Conservation (phyloP, 176 grass and related monocot genomes). For the Leersia perrieri region DNA sequence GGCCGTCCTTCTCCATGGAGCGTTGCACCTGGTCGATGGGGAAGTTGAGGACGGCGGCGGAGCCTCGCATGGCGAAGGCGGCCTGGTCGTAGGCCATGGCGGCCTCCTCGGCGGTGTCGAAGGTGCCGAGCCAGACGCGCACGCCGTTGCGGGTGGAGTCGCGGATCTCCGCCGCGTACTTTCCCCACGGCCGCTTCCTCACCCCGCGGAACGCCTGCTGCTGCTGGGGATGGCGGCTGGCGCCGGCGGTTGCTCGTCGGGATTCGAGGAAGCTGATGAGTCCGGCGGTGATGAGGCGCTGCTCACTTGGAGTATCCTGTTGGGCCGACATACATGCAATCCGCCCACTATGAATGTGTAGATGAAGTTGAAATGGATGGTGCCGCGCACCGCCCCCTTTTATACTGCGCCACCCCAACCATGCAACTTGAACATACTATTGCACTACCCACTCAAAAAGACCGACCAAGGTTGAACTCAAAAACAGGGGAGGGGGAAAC, state of each 20-base stretch:
- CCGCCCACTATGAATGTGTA: not conserved
- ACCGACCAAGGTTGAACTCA: too few relatives aligned
- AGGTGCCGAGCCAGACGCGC: slow-evolving; percentile 73
- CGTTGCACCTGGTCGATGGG: slow-evolving; percentile 46
- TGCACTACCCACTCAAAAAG: too few relatives aligned
- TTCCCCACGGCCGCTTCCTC: slow-evolving; percentile 69
- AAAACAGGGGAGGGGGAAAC: too few relatives aligned
- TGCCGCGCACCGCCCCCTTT: not conserved
- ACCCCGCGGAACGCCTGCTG: slow-evolving; percentile 47
- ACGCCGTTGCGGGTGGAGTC: slow-evolving; percentile 67
- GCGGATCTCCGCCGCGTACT: slow-evolving; percentile 71
- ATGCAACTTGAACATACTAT: too few relatives aligned
- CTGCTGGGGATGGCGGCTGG: not conserved
- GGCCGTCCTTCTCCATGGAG: slow-evolving; percentile 48
- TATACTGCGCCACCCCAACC: not conserved
- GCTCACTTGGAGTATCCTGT: too few relatives aligned
- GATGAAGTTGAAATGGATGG: not conserved
- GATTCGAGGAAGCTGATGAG: not conserved
- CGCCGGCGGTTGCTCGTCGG: not conserved
- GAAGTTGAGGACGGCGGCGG: slow-evolving; percentile 61
- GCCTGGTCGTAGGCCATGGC: slow-evolving; percentile 85
- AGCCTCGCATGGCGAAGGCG: slow-evolving; percentile 56
- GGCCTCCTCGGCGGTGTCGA: slow-evolving; percentile 61
- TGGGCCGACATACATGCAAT: too few relatives aligned
- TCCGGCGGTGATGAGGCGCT: not conserved